Base-by-base conservation (phyloP, 176 grass and related monocot species). In the Musa troglodytarum region DNA sequence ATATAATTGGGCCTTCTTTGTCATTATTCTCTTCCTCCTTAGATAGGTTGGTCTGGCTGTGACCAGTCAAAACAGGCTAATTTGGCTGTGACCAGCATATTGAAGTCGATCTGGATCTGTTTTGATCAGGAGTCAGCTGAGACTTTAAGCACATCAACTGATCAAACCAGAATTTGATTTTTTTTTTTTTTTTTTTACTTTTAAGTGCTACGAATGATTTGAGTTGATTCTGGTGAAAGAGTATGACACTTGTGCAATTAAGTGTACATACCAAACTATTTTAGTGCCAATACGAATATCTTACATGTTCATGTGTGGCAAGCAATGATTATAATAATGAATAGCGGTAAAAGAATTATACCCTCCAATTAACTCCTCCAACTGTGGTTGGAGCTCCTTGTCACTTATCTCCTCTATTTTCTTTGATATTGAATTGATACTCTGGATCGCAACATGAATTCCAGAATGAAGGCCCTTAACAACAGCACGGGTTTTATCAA, bases 281-380 rank as follows among this genome's bases (percentile, higher is more conserved):
- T 4, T 43, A 43, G 34, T 43, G 14, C 55, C 55, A 57, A 57
- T 57, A 16, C 54, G 5, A 57, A 57, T 16, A 57, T 16, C 5
- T 16, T 57, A 57, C 17, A 16, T 16, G 17, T 16, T 57, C 34
- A 43, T 16, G 14, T 57, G 55, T 57, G 55, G 13, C 55, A 57
- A 57, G 34, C 34, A 43, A 43, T 43, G 34, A 43, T 43, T 43
- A 43, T 43, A 43, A 43, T 5, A 61, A n/a, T 19, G 26, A 28
- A 13, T 20, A 16, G 12, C 22, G 49, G 13, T 71, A n/a, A 51
- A 2, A 69, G 34, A 84, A 76, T 57, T 84, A 81, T 89, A 99
- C 96, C 96, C 90, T 82, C 82, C 96, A 71, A 99, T 95, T 78
- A 99, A 84, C 86, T 99, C 96, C 76, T 99, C 96, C 65, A 99